Conservation (phyloP, 345 rosid genomes). For the Excoecaria cochinchinensis region DNA sequence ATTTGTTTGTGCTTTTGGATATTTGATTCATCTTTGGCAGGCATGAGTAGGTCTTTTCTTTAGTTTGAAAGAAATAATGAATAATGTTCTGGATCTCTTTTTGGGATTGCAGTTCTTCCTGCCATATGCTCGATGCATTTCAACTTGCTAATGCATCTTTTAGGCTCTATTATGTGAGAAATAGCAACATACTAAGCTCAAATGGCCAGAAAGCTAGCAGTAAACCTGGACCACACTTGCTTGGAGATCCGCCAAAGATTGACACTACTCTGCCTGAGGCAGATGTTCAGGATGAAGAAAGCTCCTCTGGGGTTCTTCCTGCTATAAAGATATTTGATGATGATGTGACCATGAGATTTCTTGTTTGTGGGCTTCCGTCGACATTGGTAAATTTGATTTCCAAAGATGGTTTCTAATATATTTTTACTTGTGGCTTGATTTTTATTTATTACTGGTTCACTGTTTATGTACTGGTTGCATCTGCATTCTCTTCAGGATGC, state of each 20-base stretch:
- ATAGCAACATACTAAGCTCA: slow-evolving; percentile 37
- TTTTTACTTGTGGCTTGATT: slow-evolving; percentile 16
- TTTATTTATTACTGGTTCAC: slow-evolving; percentile 14
- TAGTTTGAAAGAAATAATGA: background rate
- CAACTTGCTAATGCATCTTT: slow-evolving; percentile 86
- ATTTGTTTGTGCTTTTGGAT: background rate
- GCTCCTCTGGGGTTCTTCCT: slow-evolving; percentile 69
- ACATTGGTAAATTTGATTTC: slow-evolving; percentile 51
- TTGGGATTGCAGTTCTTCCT: slow-evolving; percentile 68
- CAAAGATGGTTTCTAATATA: slow-evolving; percentile 10
- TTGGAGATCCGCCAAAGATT: slow-evolving; percentile 92
- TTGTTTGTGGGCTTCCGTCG: slow-evolving; percentile 76
- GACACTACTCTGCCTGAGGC: slow-evolving; percentile 60
- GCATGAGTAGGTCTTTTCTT: background rate
- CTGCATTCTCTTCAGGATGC: slow-evolving; percentile 59
- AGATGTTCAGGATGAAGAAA: slow-evolving; percentile 69
- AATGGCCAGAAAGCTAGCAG: slow-evolving; percentile 42
- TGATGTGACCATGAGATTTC: slow-evolving; percentile 81
- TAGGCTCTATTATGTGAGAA: slow-evolving; percentile 63
- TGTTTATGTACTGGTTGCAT: slow-evolving; percentile 19
- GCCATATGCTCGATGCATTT: slow-evolving; percentile 93
- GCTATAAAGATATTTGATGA: slow-evolving; percentile 91
- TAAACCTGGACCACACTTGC: slow-evolving; percentile 64
- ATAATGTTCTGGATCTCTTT: slow-evolving; percentile 1
- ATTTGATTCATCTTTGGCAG: background rate